phyloP scores from a whole-genome alignment of 164 flowering plant species.

The Macadamia tetraphylla region DNA sequence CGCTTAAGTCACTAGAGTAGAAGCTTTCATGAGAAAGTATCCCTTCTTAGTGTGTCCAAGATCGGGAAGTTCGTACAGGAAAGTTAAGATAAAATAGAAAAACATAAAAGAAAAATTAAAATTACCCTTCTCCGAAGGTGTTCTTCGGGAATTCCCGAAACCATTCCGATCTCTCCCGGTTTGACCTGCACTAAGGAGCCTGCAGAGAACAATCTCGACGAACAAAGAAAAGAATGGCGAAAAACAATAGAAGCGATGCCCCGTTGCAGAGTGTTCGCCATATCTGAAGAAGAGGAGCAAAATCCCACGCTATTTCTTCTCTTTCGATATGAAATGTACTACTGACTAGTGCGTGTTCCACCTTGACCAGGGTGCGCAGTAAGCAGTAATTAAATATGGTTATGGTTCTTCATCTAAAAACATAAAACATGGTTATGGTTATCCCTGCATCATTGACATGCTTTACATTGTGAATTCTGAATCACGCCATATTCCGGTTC shows the following conservation, averaged over 20 bases:
- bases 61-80: background rate
- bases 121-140: conserved; percentile 54
- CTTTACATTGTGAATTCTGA: too few species aligned
- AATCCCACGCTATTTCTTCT: too few species aligned
- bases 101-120: background rate
- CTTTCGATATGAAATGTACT: too few species aligned
- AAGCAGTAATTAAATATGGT: too few species aligned
- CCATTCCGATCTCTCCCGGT: conserved; percentile 62
- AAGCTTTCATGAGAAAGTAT: too few species aligned
- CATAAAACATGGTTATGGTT: too few species aligned
- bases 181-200: conserved; percentile 46
- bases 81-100: background rate
- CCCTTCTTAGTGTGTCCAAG: background rate
- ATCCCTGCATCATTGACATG: too few species aligned
- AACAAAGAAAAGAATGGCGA: conserved; percentile 3
- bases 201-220: conserved; percentile 34
- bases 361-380: too few species aligned
- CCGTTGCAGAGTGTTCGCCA: conserved; percentile 10
- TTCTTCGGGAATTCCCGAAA: conserved; percentile 66
- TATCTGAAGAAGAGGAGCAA: background rate
- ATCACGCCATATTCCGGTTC: too few species aligned
- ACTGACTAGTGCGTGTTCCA: too few species aligned
- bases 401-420: too few species aligned
- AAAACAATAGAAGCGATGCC: background rate
- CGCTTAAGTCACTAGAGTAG: too few species aligned